phyloP scores from a whole-genome alignment of 169 alveolate genomes.

The Babesia bovis region DNA sequence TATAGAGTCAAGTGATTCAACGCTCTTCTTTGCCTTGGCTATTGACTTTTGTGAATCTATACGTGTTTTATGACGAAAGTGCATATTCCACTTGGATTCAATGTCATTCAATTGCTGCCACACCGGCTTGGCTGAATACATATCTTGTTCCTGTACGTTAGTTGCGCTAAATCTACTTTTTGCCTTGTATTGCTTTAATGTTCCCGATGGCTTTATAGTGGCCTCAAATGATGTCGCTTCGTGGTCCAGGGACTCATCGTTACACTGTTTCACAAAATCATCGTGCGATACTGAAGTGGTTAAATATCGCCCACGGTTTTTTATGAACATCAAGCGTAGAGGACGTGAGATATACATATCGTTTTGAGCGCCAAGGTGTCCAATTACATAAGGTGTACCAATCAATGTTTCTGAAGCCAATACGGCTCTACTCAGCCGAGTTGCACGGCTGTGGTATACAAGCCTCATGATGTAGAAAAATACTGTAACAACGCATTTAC shows the following conservation, averaged over 20 bases:
- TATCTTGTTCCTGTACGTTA: conserved; percentile 37
- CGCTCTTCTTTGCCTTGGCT: conserved; percentile 58
- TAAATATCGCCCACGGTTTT: too few relatives aligned
- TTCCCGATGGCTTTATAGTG: background rate
- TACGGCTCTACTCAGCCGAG: too few relatives aligned
- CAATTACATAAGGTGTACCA: too few relatives aligned
- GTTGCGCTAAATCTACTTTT: conserved; percentile 39
- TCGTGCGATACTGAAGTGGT: too few relatives aligned
- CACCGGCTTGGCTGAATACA: conserved; percentile 67
- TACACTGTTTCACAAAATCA: conserved; percentile 42
- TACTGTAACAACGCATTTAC: too few relatives aligned
- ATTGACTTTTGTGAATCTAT: conserved; percentile 46
- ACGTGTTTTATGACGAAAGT: conserved; percentile 46
- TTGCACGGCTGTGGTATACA: too few relatives aligned
- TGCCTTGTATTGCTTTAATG: background rate
- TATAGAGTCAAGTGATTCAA: conserved; percentile 45
- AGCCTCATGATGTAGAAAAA: too few relatives aligned
- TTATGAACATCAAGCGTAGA: too few relatives aligned
- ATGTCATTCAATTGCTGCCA: conserved; percentile 68
- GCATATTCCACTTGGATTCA: conserved; percentile 57
- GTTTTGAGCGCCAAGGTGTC: too few relatives aligned
- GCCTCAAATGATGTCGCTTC: background rate
- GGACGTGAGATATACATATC: too few relatives aligned
- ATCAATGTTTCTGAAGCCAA: too few relatives aligned
- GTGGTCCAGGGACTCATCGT: background rate